phyloP scores from a whole-genome alignment of 1,139 yeast genomes.

The Sugiyamaella xylanicola region DNA sequence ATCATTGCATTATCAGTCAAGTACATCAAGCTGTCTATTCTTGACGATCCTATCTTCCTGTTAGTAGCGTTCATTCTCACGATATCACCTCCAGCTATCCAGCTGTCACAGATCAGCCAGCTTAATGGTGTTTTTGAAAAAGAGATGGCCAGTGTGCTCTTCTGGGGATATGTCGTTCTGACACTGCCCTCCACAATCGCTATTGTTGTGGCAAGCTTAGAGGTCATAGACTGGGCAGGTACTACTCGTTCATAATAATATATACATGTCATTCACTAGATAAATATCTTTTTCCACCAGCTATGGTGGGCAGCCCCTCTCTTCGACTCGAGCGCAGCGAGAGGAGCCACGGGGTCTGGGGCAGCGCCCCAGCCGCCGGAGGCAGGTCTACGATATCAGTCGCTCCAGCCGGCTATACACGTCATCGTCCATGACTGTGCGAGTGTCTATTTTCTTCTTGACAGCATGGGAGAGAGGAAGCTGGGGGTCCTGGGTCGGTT shows the following conservation, averaged over 20 bases:
- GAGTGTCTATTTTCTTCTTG: neutral
- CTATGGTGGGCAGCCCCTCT: no score
- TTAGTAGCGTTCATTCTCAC: constrained; percentile 75
- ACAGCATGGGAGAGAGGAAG: neutral
- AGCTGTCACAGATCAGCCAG: constrained; percentile 79
- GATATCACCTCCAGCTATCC: constrained; percentile 83
- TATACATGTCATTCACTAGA: neutral
- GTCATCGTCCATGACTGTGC: neutral
- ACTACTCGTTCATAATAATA: constrained; percentile 24
- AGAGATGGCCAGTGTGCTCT: constrained; percentile 85
- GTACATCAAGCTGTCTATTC: constrained; percentile 63
- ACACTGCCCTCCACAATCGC: constrained; percentile 76
- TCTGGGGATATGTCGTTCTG: constrained; percentile 80
- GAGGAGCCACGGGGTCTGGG: constrained; percentile 5
- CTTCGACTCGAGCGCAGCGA: neutral
- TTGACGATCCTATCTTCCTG: constrained; percentile 82
- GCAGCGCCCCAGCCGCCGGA: constrained; percentile 9
- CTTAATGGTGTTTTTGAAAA: constrained; percentile 72
- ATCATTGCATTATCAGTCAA: constrained; percentile 66
- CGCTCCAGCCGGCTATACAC: constrained; percentile 9
- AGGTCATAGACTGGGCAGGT: constrained; percentile 59
- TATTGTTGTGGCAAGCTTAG: constrained; percentile 68
- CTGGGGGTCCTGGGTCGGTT: neutral
- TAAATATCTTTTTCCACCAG: no score
- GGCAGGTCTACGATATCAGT: constrained; percentile 2